Evolutionary conservation across 2,329 filamentous ascomycete genomes (phyloP), one percentile per base, ranked within the genome.

Genomic region (Claviceps monticola): DNA sequence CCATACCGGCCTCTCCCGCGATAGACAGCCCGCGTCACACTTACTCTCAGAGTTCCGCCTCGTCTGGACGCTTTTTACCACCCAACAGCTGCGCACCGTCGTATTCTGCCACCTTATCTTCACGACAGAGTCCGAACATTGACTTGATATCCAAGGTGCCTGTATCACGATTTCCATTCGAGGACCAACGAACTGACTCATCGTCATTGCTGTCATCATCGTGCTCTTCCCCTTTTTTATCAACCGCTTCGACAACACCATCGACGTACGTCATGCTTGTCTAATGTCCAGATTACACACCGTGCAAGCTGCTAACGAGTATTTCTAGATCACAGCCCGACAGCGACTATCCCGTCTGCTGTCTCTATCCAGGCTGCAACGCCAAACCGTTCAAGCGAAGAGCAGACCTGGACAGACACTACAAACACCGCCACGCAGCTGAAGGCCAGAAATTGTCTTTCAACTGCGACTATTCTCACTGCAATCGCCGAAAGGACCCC

Each of bases 391-490:
- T 79, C 60, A 70, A 69, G 59, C 71, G 78, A 36, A 68, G 69
- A 50, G 76, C 77, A 11, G 78, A 81, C 61, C 71, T 79, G 9
- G 68, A 75, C 48, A 71, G 78, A 16, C 78, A 80, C 61, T 69
- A 70, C 58, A 66, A 67, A 49, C 73, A 75, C 57, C 67, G 70
- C 16, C 78, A 81, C 60, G 61, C 64, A 13, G 64, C 66, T 0
- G 65, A 66, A 2, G 62, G 64, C 17, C 58, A 68, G 47, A 74
- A 73, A 56, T 65, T 68, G 13, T 61, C 66, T 17, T 76, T 68
- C 58, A 62, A 60, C 19, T 81, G 78, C 62, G 76, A 80, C 66
- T 79, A 78, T 57, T 61, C 64, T 17, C 66, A 61, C 49, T 80
- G 78, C 59, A 54, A 61, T 23, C 71, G 78, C 7, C 64, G 63